Evolutionary conservation across 2,329 filamentous ascomycete genomes (phyloP), one percentile per base, ranked within the genome.

Genomic region (Ceratocystis variospora): DNA sequence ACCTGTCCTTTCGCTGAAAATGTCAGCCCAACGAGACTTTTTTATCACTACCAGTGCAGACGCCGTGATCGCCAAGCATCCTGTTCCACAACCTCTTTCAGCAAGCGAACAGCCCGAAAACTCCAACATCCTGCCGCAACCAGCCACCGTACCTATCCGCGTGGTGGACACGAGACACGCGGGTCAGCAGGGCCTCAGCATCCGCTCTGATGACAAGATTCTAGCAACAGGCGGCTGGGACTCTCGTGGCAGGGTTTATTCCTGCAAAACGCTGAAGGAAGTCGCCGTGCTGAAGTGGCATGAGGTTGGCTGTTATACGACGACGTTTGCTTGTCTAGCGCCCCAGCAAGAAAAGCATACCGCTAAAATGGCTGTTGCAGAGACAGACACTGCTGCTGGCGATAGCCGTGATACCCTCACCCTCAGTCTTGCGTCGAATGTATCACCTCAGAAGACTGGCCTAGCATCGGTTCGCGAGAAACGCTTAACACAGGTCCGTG

Each of bases 151-250:
- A 3, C 81, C 87, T 0, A 72, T 87, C 63, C 88, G 87, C 71
- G 74, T 77, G 0, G 70, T 86, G 57, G 86, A 93, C 71, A 96
- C 93, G 0, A 93, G 88, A 72, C 94, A 97, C 74, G 83, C 92
- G 0, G 94, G 94, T 1, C 93, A 97, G 74, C 94, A 99, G 75
- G 84, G 86, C 10, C 77, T 99, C 5, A 78, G 77, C 2, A 81
- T 96, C 28, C 84, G 94, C 15, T 87, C 85, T 1, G 94, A 99
- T 73, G 88, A 86, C 2, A 87, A 83, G 69, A 81, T 99, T 3
- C 88, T 96, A 70, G 90, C 88, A 2, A 97, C 93, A 0, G 93
- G 90, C 0, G 94, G 94, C 2, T 99, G 94, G 94, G 94, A 99
- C 74, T 82, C 85, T 1, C 84, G 86, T 61, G 79, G 92, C 1